These are phyloP conservation scores for Malassezia slooffiae DNA, from an alignment of 1,284 basidiomycete genomes.

Conservation along the genomic window DNA sequence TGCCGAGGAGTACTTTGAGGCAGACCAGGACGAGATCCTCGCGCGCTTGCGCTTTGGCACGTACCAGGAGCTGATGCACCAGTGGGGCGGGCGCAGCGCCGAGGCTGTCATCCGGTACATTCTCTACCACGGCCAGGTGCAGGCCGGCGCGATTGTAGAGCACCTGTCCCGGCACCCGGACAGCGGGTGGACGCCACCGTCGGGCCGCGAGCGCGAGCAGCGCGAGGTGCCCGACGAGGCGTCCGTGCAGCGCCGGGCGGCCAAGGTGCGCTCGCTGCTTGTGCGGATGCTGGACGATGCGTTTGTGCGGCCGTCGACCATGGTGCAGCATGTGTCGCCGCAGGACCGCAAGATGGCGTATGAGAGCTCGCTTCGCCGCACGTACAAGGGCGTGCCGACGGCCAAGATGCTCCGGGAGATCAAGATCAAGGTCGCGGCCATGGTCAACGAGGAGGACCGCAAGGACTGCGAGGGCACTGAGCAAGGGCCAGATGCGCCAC, in stretches of 20 bases:
- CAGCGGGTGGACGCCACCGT: too few species aligned
- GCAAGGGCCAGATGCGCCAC: slow-evolving; percentile 12
- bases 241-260: too few species aligned
- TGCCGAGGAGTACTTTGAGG: slow-evolving; percentile 46
- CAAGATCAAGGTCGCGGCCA: slow-evolving; percentile 30
- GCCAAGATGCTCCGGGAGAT: slow-evolving; percentile 47
- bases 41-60: slow-evolving; percentile 43
- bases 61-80: slow-evolving; percentile 68
- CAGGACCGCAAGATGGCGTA: slow-evolving; percentile 42
- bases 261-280: too few species aligned
- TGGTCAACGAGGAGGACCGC: slow-evolving; percentile 34
- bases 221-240: too few species aligned
- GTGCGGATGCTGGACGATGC: slow-evolving; percentile 4
- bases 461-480: slow-evolving; percentile 29
- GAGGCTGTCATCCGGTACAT: slow-evolving; percentile 50
- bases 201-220: too few species aligned
- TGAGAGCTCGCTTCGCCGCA: slow-evolving; percentile 25
- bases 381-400: slow-evolving; percentile 44
- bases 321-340: slow-evolving; percentile 45
- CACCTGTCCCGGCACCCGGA: slow-evolving; percentile 50
- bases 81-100: slow-evolving; percentile 60
- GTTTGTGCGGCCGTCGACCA: slow-evolving; percentile 30
- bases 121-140: slow-evolving; percentile 74
- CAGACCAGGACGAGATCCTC: slow-evolving; percentile 46
- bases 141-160: slow-evolving; percentile 60